Conservation (phyloP, 2,329 filamentous ascomycete species). For the Hypomyces perniciosus region DNA sequence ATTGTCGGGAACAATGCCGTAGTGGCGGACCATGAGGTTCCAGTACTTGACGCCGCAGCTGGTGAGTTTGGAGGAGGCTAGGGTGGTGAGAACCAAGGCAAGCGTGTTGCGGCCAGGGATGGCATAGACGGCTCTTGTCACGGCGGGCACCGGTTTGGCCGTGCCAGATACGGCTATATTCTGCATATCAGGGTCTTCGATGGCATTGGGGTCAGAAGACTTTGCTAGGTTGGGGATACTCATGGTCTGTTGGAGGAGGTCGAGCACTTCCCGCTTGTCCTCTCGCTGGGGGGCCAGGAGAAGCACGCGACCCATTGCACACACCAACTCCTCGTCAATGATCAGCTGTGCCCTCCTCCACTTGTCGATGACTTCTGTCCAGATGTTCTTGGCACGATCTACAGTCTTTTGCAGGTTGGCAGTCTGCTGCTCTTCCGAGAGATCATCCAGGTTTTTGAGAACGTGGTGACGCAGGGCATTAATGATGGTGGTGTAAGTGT, state of each 20-base stretch:
- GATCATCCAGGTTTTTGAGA: slow-evolving; percentile 20
- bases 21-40: slow-evolving; percentile 58
- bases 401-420: slow-evolving; percentile 43
- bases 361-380: slow-evolving; percentile 70
- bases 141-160: slow-evolving; percentile 14
- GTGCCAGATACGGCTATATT: slow-evolving; percentile 15
- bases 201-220: slow-evolving; percentile 18
- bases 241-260: slow-evolving; percentile 77
- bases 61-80: slow-evolving; percentile 54
- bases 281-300: slow-evolving; percentile 51
- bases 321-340: slow-evolving; percentile 74
- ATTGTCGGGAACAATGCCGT: slow-evolving; percentile 62
- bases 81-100: slow-evolving; percentile 61
- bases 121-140: slow-evolving; percentile 28
- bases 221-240: slow-evolving; percentile 54
- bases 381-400: slow-evolving; percentile 65
- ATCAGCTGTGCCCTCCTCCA: slow-evolving; percentile 66
- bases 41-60: slow-evolving; percentile 70
- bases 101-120: slow-evolving; percentile 53
- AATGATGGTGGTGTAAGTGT: slow-evolving; percentile 77
- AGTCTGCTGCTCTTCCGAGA: slow-evolving; percentile 25
- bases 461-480: slow-evolving; percentile 57
- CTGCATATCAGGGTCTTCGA: slow-evolving; percentile 17
- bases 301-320: slow-evolving; percentile 75
- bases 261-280: slow-evolving; percentile 67